phyloP scores from a whole-genome alignment of 371 early-diverging fungal genomes.

The Saksenaea vasiformis region DNA sequence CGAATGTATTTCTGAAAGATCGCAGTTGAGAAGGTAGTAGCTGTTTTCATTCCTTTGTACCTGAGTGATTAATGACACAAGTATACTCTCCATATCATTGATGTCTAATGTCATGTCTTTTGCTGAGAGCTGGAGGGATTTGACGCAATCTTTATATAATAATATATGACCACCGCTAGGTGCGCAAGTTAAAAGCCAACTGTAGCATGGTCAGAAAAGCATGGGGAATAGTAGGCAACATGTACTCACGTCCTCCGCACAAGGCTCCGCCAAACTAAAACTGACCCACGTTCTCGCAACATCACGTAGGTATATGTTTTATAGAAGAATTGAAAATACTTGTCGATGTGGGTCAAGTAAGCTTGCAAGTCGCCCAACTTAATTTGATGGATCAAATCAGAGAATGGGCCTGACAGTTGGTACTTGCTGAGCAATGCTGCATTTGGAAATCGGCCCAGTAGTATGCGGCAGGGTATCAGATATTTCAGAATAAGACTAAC shows the following conservation, averaged over 20 bases:
- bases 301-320: conserved; percentile 28
- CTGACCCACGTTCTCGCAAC: conserved; percentile 37
- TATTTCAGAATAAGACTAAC: conserved; percentile 47
- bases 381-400: conserved; percentile 17
- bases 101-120: conserved; percentile 21
- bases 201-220: not conserved
- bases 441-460: conserved; percentile 49
- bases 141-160: conserved; percentile 24
- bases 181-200: conserved; percentile 1
- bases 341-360: conserved; percentile 31
- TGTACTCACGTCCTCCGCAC: conserved; percentile 35
- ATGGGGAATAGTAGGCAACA: not conserved
- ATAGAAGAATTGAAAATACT: conserved; percentile 32
- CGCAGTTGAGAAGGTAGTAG: not conserved
- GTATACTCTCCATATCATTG: conserved; percentile 35
- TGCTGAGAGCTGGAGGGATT: conserved; percentile 25
- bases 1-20: conserved; percentile 70
- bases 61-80: conserved; percentile 51
- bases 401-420: conserved; percentile 27
- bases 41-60: conserved; percentile 17
- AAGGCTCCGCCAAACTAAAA: conserved; percentile 44
- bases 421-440: conserved; percentile 36
- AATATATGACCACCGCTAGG: not conserved
- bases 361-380: conserved; percentile 35
- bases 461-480: conserved; percentile 54